Conservation (phyloP, 345 rosid species). For the Brassica cretica region DNA sequence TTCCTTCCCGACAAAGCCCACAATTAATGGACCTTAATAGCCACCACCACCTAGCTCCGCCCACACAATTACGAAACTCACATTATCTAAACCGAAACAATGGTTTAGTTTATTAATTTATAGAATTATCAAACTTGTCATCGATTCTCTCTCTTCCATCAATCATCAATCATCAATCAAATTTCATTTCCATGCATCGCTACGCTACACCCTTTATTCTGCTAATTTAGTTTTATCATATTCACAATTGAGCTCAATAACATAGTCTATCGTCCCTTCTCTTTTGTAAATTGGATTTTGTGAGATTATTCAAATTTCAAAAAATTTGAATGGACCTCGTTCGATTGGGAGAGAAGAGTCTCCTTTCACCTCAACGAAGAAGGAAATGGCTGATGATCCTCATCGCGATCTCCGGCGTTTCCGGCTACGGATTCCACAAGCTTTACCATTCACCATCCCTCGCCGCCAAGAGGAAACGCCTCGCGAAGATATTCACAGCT, state of each 20-base stretch:
- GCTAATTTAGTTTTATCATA: not conserved
- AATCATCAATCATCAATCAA: not conserved
- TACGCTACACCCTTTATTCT: constrained; percentile 3
- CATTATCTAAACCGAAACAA: not conserved
- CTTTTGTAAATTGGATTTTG: not conserved
- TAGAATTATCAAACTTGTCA: constrained; percentile 11
- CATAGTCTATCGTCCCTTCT: too few species aligned
- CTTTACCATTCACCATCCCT: constrained; percentile 68
- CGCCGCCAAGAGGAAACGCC: constrained; percentile 58
- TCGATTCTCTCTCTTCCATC: not conserved
- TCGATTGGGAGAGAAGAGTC: constrained; percentile 47
- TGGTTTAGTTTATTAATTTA: too few species aligned
- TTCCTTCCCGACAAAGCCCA: not conserved
- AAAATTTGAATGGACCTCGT: constrained; percentile 54
- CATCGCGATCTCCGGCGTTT: constrained; percentile 58
- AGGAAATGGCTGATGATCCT: constrained; percentile 58
- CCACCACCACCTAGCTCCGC: not conserved
- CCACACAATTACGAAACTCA: not conserved
- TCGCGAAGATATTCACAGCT: constrained; percentile 57
- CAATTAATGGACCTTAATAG: not conserved
- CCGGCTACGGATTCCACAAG: constrained; percentile 74
- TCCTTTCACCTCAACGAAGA: constrained; percentile 51
- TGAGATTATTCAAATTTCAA: not conserved
- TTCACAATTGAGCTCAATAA: not conserved
- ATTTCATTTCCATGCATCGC: constrained; percentile 27